Conservation (phyloP, 73 alveolate genomes). For the Loxodes magnus region DNA sequence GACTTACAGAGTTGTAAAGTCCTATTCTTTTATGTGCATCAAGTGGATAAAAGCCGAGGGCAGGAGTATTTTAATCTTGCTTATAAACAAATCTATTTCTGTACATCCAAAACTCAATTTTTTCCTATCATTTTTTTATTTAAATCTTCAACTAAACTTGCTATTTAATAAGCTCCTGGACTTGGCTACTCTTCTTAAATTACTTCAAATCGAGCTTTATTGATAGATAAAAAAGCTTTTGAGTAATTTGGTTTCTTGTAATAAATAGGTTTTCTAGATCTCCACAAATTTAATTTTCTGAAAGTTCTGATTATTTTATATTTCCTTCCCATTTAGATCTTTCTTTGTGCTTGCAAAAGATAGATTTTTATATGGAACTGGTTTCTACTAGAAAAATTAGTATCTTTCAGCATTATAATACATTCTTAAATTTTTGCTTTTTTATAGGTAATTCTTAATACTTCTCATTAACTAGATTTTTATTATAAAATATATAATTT, state of each 20-base stretch:
- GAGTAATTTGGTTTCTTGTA: background rate
- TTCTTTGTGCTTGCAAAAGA: constrained; percentile 48
- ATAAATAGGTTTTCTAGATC: background rate
- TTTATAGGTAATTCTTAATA: too few relatives aligned
- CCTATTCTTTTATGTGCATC: constrained; percentile 2
- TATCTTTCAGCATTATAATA: constrained; percentile 19
- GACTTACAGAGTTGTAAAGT: background rate
- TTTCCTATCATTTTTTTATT: constrained; percentile 48
- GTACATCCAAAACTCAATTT: constrained; percentile 54
- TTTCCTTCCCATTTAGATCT: constrained; percentile 25
- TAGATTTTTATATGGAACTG: constrained; percentile 43
- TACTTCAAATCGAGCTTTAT: constrained; percentile 10
- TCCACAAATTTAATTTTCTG: constrained; percentile 27
- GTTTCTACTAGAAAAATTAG: constrained; percentile 17
- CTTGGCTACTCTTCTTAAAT: constrained; percentile 28
- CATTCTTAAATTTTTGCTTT: too few relatives aligned
- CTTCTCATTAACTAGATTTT: too few relatives aligned
- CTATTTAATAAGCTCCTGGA: constrained; percentile 38
- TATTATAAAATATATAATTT: too few relatives aligned
- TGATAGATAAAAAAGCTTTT: constrained; percentile 15
- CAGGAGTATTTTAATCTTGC: constrained; percentile 7
- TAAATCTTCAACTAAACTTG: constrained; percentile 18
- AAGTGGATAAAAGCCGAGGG: constrained; percentile 12
- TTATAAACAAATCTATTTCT: constrained; percentile 34
- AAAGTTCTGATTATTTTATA: constrained; percentile 6